These are phyloP conservation scores for Lecanoromycetidae sp. DNA, from an alignment of 2,329 filamentous ascomycete species.

Conservation along the genomic window DNA sequence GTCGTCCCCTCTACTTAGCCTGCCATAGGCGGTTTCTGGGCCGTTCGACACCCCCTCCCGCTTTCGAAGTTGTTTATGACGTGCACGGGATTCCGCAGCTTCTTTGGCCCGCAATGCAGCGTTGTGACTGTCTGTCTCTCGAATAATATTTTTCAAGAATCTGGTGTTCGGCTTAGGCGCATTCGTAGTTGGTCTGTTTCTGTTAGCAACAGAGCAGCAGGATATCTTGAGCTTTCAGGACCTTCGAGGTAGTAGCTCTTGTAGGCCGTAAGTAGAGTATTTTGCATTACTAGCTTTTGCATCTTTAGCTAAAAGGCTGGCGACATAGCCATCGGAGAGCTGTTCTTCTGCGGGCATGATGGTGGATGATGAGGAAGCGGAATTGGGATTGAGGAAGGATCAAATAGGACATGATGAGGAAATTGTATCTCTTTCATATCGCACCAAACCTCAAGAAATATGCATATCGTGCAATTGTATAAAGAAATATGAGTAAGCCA, in stretches of 20 bases:
- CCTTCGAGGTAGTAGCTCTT: slow-evolving; percentile 50
- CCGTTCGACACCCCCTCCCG: background rate
- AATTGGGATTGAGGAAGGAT: background rate
- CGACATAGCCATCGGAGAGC: slow-evolving; percentile 66
- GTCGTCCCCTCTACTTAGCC: background rate
- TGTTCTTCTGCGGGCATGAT: slow-evolving; percentile 27
- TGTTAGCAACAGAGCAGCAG: background rate
- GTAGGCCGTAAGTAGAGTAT: slow-evolving; percentile 62
- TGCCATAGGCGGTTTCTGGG: background rate
- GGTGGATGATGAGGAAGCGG: background rate
- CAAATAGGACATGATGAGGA: background rate
- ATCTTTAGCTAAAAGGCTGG: slow-evolving; percentile 65
- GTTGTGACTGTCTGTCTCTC: slow-evolving; percentile 81
- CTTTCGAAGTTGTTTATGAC: slow-evolving; percentile 46
- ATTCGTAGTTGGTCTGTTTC: slow-evolving; percentile 49
- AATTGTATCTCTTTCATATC: background rate
- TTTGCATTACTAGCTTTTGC: slow-evolving; percentile 60
- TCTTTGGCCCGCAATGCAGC: slow-evolving; percentile 74
- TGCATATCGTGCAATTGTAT: background rate
- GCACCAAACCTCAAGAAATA: background rate
- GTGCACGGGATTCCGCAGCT: slow-evolving; percentile 61
- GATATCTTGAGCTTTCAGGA: slow-evolving; percentile 22
- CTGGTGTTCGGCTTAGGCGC: slow-evolving; percentile 81
- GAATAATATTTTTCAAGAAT: slow-evolving; percentile 79
- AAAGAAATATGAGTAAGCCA: too few species aligned